Evolutionary conservation across 2,329 filamentous ascomycete genomes (phyloP), one percentile per base, ranked within the genome.

Genomic region (Bipolaris zeicola): DNA sequence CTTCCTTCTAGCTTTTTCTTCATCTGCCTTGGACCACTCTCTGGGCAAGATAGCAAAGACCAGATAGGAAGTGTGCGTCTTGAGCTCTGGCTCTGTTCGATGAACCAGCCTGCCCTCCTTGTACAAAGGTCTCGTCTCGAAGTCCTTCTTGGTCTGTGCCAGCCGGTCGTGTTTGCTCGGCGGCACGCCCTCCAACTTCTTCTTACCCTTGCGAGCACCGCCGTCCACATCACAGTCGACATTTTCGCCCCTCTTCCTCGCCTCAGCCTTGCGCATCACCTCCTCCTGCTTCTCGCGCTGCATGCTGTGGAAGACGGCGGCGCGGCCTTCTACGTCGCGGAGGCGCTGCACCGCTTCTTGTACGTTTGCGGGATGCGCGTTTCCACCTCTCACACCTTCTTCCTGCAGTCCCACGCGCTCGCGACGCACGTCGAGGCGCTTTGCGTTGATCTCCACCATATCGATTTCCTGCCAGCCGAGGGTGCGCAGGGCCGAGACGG

Each of bases 11-110:
- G 48, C 88, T 87, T 28, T 83, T 31, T 83, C 83, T 77, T 99
- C 95, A 63, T 96, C 91, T 58, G 89, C 90, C 34, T 86, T 88
- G 0, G 82, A 88, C 95, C 95, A 99, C 60, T 90, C 88, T 41
- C 87, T 83, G n/a, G 95, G 94, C 58, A 99, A 78, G 3, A 95
- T 81, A 0, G 95, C 95, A 79, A 99, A 99, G 4, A 96, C 90
- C 4, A 99, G 83, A 74, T 99, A 99, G n/a, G 90, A 95, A 0
- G 95, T 99, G 77, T 99, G 95, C 6, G 91, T 95, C 82, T 96
- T 97, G 58, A 98, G 80, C 70, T 99, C 95, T 0, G 87, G 80
- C 78, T 99, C 95, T 0, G 90, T 87, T 22, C 92, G 85, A 68
- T 96, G 91, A 28, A 92, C 83, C 38, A 98, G 71, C 26, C 86